These are phyloP conservation scores for Talaromyces funiculosus DNA, from an alignment of 2,329 filamentous ascomycete genomes.

Conservation along the genomic window DNA sequence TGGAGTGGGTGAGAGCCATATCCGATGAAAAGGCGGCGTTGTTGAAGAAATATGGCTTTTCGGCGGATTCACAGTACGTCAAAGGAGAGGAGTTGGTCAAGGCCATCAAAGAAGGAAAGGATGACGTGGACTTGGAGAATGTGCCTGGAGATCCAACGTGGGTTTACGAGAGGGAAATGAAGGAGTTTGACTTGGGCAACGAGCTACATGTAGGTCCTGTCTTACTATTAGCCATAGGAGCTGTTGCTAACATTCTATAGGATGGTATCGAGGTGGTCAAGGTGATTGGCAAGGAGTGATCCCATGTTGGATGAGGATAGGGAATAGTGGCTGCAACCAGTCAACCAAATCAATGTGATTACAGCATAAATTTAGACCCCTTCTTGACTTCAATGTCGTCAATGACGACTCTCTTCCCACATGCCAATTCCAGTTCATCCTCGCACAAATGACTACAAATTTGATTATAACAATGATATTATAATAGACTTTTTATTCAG, in stretches of 20 bases:
- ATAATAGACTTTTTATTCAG: no score
- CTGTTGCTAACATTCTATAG: neutral
- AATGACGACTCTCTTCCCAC: neutral
- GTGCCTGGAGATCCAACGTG: constrained; percentile 56
- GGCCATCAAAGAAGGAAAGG: constrained; percentile 22
- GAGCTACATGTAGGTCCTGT: constrained; percentile 3
- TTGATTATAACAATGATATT: no score
- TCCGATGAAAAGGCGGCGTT: neutral
- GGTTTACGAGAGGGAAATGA: constrained; percentile 58
- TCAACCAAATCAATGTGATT: neutral
- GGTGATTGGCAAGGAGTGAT: constrained; percentile 11
- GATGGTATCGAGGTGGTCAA: constrained; percentile 13
- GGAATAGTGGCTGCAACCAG: neutral
- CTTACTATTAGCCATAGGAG: neutral
- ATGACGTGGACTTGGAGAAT: constrained; percentile 23
- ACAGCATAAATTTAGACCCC: constrained; percentile 1
- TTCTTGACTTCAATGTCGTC: neutral
- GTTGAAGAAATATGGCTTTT: constrained; percentile 44
- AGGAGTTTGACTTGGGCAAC: neutral
- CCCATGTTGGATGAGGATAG: neutral
- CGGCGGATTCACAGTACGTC: constrained; percentile 47
- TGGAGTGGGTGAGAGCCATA: constrained; percentile 7
- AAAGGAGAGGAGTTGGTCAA: constrained; percentile 19
- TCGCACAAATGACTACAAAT: neutral
- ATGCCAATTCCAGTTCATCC: neutral